These are phyloP conservation scores for Pittosporum tobira DNA, from an alignment of 129 eudicot genomes.

Conservation along the genomic window DNA sequence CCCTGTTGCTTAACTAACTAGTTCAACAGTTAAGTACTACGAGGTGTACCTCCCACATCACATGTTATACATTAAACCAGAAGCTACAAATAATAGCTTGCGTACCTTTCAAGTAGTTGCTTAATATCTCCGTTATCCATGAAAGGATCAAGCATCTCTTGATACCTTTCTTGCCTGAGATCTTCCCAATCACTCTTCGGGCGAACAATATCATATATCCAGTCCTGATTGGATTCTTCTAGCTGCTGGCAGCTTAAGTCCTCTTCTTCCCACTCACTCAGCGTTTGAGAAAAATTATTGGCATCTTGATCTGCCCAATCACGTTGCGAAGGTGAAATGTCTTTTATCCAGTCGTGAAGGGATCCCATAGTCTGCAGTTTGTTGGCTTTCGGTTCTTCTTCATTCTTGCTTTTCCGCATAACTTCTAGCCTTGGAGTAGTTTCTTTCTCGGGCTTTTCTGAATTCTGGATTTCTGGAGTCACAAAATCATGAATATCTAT, in stretches of 20 bases:
- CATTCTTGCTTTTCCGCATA: slow-evolving; percentile 7
- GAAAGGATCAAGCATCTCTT: slow-evolving; percentile 64
- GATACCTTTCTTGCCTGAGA: slow-evolving; percentile 62
- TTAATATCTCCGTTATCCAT: slow-evolving; percentile 48
- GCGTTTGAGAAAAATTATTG: slow-evolving; percentile 32
- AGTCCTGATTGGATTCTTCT: slow-evolving; percentile 29
- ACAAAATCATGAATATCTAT: slow-evolving; percentile 10
- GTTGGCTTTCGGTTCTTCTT: slow-evolving; percentile 6
- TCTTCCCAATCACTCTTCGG: slow-evolving; percentile 77
- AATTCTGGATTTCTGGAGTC: neutral
- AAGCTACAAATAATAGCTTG: neutral
- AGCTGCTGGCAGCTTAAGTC: slow-evolving; percentile 26
- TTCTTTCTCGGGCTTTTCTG: slow-evolving; percentile 21
- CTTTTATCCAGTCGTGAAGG: neutral
- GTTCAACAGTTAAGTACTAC: no score
- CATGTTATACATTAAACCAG: no score
- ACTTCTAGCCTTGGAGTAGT: slow-evolving; percentile 8
- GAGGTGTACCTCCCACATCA: no score
- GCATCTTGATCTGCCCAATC: slow-evolving; percentile 17
- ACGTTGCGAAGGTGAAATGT: slow-evolving; percentile 2
- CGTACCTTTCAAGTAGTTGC: slow-evolving; percentile 55
- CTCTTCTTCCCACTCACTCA: slow-evolving; percentile 40
- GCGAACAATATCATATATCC: slow-evolving; percentile 65
- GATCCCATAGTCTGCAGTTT: slow-evolving; percentile 7
- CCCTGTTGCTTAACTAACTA: no score